Evolutionary conservation across 495 filamentous ascomycete genomes (phyloP), one percentile per base, ranked within the genome.

Genomic region (Parathielavia hyrcaniae): DNA sequence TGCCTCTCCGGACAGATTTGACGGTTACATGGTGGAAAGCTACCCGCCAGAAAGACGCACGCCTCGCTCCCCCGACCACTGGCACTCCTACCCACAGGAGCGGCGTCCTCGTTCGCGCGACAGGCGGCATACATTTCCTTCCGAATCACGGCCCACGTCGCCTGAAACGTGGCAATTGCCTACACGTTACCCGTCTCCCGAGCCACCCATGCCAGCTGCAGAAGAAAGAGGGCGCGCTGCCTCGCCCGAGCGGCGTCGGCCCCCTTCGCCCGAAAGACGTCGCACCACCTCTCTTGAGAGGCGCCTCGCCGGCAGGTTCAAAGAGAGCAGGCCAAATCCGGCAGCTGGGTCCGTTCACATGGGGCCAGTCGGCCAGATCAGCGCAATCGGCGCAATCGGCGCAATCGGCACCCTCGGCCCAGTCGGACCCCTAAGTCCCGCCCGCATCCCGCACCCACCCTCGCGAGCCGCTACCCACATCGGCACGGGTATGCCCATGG

Each of bases 301-400:
- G 44, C 71, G 73, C 20, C 69, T 78, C 17, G 75, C 73, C 16
- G 72, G 71, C 53, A 67, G 77, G 44, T 74, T 79, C 59, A 76
- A 70, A 19, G 75, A 74, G 16, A 68, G 53, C 53, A 60, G 67
- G 43, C 62, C 64, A 10, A 55, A 32, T 22, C 65, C 59, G 16
- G 45, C 47, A 12, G 50, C 64, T 32, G 56, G 58, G 3, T 53
- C 50, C 20, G 50, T 53, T 30, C 57, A 65, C 0, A 46, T 63
- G 16, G 57, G 53, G 17, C 50, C 64, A 14, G 16, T 49, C 17
- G 60, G 60, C 5, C 60, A 58, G 1, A 62, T 57, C 56, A 69
- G 60, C 2, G 58, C 61, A 14, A 59, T 60, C 51, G 73, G 60
- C 26, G 41, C 59, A 5, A 52, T 69, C 22, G 49, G 47, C 19